These are phyloP conservation scores for Arabidopsis thaliana DNA, from an alignment of 345 rosid genomes.

Conservation along the genomic window DNA sequence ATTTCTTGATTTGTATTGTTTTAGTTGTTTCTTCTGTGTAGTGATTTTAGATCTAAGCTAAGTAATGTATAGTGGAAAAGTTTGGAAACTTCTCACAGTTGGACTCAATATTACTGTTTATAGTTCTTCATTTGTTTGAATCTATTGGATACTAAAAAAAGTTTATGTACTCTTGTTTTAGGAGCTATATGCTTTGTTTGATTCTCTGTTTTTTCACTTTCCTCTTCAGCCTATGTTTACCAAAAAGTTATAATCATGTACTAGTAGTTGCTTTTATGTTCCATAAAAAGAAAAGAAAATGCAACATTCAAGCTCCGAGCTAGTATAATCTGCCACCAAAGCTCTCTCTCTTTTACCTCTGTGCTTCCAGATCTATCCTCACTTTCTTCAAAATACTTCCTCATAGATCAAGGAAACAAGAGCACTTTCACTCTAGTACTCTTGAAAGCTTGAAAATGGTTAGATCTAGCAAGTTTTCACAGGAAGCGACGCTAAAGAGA, in stretches of 20 bases:
- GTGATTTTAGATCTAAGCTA: slow-evolving; percentile 33
- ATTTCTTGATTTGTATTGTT: slow-evolving; percentile 19
- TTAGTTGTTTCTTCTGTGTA: slow-evolving; percentile 9
- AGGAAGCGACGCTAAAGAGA: not conserved
- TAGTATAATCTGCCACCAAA: not conserved
- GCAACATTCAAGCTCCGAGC: no score
- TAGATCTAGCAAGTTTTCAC: not conserved
- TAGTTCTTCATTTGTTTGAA: slow-evolving; percentile 23
- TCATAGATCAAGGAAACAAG: not conserved
- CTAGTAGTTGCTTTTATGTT: no score
- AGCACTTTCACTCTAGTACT: not conserved
- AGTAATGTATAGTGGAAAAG: not conserved
- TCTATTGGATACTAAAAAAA: slow-evolving; percentile 6
- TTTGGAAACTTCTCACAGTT: slow-evolving; percentile 1
- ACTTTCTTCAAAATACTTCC: not conserved
- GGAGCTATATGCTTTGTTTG: slow-evolving; percentile 8
- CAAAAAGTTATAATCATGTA: no score
- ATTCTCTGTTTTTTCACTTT: not conserved
- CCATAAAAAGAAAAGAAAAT: no score
- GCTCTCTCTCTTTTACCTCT: not conserved
- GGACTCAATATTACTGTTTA: slow-evolving; percentile 16
- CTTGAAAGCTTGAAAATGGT: not conserved
- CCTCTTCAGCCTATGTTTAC: not conserved
- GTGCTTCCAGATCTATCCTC: not conserved
- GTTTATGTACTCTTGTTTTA: slow-evolving; percentile 1